Base-by-base conservation (phyloP, 2,329 filamentous ascomycete species). In the Sclerotinia glacialis region DNA sequence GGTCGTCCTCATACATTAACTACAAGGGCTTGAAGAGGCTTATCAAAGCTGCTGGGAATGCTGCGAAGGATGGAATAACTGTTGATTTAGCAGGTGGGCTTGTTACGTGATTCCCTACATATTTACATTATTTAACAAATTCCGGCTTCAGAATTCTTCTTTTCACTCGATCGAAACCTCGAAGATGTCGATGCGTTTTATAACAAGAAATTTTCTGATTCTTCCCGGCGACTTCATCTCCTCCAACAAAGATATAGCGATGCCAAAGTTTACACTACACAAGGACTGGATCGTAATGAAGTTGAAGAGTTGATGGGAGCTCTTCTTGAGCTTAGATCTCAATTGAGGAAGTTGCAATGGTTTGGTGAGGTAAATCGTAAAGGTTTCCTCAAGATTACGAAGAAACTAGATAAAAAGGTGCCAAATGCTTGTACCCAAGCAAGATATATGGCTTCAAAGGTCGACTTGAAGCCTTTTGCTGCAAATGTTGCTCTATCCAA, bases 301-400 rank as follows among this genome's bases (percentile, higher is more conserved):
- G 84, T 89, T 53, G 92, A 97, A 77, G 95, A 99, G 78, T 83
- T 98, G 56, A 90, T 96, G 81, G 92, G 90, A 46, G 93, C 93
- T 46, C 82, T 99, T 61, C 85, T 98, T 42, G 95, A 99, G 78
- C 83, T 98, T 68, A 87, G 95, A 67, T 89, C 89, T 63, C 91
- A 96, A 76, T 80, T 98, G 71, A 86, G 95, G 68, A 98, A 98
- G 74, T 82, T 99, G 63, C 91, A 96, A 78, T 98, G 93, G 93
- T 99, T 98, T 77, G 94, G 93, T 60, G 94, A 98, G 79, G 94
- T 98, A 74, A 99, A 99, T 78, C 87, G 93, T 63, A 85, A 92
- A 70, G 95, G 95, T 2, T 99, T 99, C 75, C 87, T 96, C 77
- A 99, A 99, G 81, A 99, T 99, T 78, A 97, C 95, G 62, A 99